Percentiles rank a stretch among this genome's conserved stretches.
Evolutionary conservation across 2,329 filamentous ascomycete species (phyloP).

Genomic region (Bimuria novae-zelandiae): DNA sequence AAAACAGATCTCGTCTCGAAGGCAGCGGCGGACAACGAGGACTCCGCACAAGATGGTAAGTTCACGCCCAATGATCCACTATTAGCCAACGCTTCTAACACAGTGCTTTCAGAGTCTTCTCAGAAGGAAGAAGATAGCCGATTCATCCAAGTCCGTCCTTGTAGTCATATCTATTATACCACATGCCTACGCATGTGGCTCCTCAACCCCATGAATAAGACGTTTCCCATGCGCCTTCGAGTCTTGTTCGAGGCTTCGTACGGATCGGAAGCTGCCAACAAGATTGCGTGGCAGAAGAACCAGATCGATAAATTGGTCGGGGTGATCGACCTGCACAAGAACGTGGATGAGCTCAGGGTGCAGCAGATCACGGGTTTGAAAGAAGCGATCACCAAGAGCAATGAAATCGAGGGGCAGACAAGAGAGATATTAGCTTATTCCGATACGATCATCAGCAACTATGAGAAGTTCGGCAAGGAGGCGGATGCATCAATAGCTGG

Average conservation of each 20-base stretch:
- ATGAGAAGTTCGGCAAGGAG: no score
- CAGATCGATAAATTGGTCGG: no score
- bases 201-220: not conserved
- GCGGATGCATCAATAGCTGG: no score
- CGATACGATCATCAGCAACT: no score
- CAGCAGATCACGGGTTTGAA: no score
- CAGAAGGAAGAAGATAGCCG: not conserved
- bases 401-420: no score
- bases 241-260: not conserved
- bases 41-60: not conserved
- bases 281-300: not conserved
- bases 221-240: not conserved
- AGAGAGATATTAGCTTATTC: no score
- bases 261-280: not conserved
- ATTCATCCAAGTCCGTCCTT: not conserved
- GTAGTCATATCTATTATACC: slow-evolving; percentile 1
- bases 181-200: not conserved
- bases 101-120: not conserved
- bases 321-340: no score
- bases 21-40: not conserved
- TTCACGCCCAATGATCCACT: not conserved
- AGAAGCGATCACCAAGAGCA: no score
- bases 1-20: not conserved
- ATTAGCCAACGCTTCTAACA: not conserved
- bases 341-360: no score